Percentiles rank a stretch among this genome's conserved stretches.
Conservation (phyloP, 345 rosid species). For the Geranium brycei region DNA sequence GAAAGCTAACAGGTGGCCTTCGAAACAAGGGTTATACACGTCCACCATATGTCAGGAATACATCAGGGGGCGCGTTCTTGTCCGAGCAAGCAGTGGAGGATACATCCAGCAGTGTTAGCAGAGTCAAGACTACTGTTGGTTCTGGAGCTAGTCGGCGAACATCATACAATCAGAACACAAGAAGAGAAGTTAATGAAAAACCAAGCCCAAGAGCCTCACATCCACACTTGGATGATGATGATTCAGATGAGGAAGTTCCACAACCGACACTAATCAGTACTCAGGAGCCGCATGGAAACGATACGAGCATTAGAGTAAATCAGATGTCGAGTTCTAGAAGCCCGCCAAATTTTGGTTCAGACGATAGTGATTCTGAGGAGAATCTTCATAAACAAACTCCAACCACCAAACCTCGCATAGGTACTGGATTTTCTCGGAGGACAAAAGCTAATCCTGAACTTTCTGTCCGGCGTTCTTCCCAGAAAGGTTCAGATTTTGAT, state of each 20-base stretch:
- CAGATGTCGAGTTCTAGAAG: constrained; percentile 24
- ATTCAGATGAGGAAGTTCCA: constrained; percentile 13
- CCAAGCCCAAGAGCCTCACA: constrained; percentile 17
- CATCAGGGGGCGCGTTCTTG: constrained; percentile 13
- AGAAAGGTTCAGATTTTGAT: background rate
- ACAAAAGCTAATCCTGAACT: constrained; percentile 15
- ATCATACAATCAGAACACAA: constrained; percentile 14
- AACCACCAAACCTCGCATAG: constrained; percentile 14
- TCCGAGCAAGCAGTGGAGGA: constrained; percentile 24
- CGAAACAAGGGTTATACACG: constrained; percentile 34
- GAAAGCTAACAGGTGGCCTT: constrained; percentile 38
- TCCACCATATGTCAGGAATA: constrained; percentile 33
- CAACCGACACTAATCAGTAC: constrained; percentile 3
- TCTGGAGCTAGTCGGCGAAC: constrained; percentile 21
- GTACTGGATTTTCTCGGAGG: constrained; percentile 43
- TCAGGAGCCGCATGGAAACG: constrained; percentile 8
- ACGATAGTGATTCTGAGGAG: constrained; percentile 28
- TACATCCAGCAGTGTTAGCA: constrained; percentile 14
- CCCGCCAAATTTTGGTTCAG: constrained; percentile 21
- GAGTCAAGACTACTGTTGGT: constrained; percentile 13
- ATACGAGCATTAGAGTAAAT: constrained; percentile 11
- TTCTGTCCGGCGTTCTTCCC: background rate
- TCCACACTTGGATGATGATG: constrained; percentile 17
- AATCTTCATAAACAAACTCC: constrained; percentile 21
- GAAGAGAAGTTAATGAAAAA: constrained; percentile 15